Evolutionary conservation across 352 stramenopile genomes (phyloP).

Genomic region (Peronospora farinosa): DNA sequence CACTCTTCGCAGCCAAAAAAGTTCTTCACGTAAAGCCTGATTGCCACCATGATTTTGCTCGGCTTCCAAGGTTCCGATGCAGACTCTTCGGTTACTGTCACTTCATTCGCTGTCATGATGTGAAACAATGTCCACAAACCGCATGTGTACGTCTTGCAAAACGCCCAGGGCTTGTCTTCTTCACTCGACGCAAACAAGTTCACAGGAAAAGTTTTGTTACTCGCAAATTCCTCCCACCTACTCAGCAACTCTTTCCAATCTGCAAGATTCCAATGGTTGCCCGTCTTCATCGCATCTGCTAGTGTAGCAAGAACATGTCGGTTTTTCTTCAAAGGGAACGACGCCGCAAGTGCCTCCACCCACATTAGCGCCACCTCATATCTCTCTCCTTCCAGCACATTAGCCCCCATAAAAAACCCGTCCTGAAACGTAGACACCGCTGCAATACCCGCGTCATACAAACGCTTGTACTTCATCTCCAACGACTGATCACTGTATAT

Average conservation of each 20-base stretch:
- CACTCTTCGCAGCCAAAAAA: conserved; percentile 84
- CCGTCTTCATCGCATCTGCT: conserved; percentile 30
- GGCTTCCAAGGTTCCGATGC: conserved; percentile 37
- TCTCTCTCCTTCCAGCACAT: conserved; percentile 52
- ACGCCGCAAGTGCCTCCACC: conserved; percentile 46
- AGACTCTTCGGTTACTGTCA: conserved; percentile 17
- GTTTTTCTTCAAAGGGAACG: conserved; percentile 69
- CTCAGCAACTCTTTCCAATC: conserved; percentile 60
- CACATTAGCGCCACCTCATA: conserved; percentile 61
- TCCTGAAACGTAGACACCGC: conserved; percentile 66
- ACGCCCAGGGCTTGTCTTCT: conserved; percentile 40
- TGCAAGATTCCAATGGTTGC: conserved; percentile 39
- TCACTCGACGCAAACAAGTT: conserved; percentile 55
- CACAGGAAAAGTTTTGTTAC: conserved; percentile 46
- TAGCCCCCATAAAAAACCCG: conserved; percentile 61
- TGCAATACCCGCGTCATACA: conserved; percentile 63
- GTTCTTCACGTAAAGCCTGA: conserved; percentile 66
- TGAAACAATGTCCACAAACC: conserved; percentile 82
- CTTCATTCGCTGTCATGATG: conserved; percentile 47
- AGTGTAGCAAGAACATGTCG: conserved; percentile 43
- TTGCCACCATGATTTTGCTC: conserved; percentile 48
- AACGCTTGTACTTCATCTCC: conserved; percentile 56
- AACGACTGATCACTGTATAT: conserved; percentile 41
- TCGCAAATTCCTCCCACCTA: conserved; percentile 49
- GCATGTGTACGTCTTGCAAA: conserved; percentile 77